Percentiles rank a stretch among this genome's conserved stretches.
These are phyloP conservation scores for Mycena vulgaris DNA, from an alignment of 768 basidiomycete genomes.

Conservation along the genomic window DNA sequence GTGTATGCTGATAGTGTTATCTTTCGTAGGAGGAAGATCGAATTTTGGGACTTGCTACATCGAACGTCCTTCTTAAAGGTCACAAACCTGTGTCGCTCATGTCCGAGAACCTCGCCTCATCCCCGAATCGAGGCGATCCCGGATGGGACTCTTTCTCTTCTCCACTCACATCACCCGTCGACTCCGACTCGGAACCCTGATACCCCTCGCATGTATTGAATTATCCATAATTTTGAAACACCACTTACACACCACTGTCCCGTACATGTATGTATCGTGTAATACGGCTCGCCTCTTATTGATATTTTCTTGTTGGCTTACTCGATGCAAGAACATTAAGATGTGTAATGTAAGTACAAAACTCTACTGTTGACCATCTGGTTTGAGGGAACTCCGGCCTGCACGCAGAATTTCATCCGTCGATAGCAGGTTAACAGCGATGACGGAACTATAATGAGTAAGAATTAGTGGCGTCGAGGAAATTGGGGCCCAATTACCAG, in stretches of 20 bases:
- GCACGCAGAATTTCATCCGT: constrained; percentile 97
- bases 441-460: constrained; percentile 76
- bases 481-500: constrained; percentile 68
- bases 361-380: constrained; percentile 73
- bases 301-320: constrained; percentile 27
- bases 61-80: constrained; percentile 7
- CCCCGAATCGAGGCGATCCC: constrained; percentile 69
- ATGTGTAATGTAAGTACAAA: constrained; percentile 1
- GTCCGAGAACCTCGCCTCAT: constrained; percentile 55
- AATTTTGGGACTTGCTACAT: neutral
- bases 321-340: constrained; percentile 6
- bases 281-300: constrained; percentile 27
- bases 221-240: constrained; percentile 32
- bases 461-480: constrained; percentile 36
- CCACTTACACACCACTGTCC: neutral
- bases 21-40: constrained; percentile 21
- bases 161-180: constrained; percentile 56
- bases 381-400: constrained; percentile 89
- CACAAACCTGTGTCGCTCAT: constrained; percentile 58
- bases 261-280: constrained; percentile 37
- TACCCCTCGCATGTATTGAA: constrained; percentile 27
- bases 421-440: constrained; percentile 94
- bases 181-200: constrained; percentile 34
- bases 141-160: constrained; percentile 65
- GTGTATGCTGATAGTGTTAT: neutral